Evolutionary conservation across 2,329 filamentous ascomycete genomes (phyloP).

Genomic region (Xylariomycetidae sp.): DNA sequence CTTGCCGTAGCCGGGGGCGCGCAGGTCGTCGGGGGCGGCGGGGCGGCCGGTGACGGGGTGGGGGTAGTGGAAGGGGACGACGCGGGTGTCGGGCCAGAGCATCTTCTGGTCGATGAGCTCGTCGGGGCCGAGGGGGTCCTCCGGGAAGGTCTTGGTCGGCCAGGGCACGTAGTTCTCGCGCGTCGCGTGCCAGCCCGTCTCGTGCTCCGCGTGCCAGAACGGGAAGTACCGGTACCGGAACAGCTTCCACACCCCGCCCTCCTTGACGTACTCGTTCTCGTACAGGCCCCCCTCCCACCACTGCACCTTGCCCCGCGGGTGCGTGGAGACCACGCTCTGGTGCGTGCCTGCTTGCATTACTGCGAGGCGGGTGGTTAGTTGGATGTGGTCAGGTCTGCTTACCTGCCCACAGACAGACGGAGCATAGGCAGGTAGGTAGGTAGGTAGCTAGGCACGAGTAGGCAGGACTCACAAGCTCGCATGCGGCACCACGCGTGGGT

Average conservation of each 20-base stretch:
- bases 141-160: slow-evolving; percentile 40
- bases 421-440: background rate
- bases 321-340: slow-evolving; percentile 40
- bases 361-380: slow-evolving; percentile 11
- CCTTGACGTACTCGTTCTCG: slow-evolving; percentile 54
- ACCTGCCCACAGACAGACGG: too few relatives aligned
- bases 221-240: slow-evolving; percentile 50
- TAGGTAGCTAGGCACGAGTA: background rate
- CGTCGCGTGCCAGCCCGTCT: slow-evolving; percentile 47
- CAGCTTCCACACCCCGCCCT: slow-evolving; percentile 48
- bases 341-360: slow-evolving; percentile 47
- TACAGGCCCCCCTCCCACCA: slow-evolving; percentile 56
- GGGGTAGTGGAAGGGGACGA: slow-evolving; percentile 47
- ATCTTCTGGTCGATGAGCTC: slow-evolving; percentile 47
- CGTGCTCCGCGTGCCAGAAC: slow-evolving; percentile 50
- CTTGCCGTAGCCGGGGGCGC: slow-evolving; percentile 39
- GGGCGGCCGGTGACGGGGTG: slow-evolving; percentile 43
- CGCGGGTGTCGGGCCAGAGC: slow-evolving; percentile 51
- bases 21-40: slow-evolving; percentile 39
- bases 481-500: slow-evolving; percentile 45
- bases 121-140: slow-evolving; percentile 45
- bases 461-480: slow-evolving; percentile 30
- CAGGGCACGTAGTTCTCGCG: slow-evolving; percentile 48
- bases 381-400: too few relatives aligned
- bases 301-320: slow-evolving; percentile 46